Base-by-base conservation (phyloP, 495 filamentous ascomycete genomes). In the Aspergillus campestris region DNA sequence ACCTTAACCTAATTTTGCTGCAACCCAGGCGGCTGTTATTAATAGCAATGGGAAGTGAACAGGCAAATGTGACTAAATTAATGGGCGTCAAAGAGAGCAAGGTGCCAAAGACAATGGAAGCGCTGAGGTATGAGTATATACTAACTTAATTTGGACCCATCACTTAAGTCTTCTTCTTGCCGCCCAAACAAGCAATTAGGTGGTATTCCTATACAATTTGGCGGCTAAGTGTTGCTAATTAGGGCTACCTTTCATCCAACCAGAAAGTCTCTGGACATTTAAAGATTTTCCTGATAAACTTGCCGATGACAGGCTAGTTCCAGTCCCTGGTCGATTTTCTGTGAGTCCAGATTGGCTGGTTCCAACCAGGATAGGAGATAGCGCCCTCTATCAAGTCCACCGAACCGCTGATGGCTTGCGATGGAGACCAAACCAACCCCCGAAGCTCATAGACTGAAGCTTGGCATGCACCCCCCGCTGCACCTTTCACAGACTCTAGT, bases 171-270 rank as follows among this genome's bases (percentile, higher is more conserved):
- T n/a, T n/a, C n/a, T n/a, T 30, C 27, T 14, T 35, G 6, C 30
- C 34, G 35, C 42, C 42, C 36, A 13, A 43, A 42, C 34, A 31
- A 33, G 36, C 7, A 39, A 44, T 44, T 49, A 43, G 44, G 40
- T 34, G 34, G 24, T 35, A 36, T 41, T 44, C 33, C 4, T 6
- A 40, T 36, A 8, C 10, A 18, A 14, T 30, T 31, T 33, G 45
- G 53, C 48, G 58, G 44, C 54, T 58, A 64, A 64, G 29, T 51
- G 56, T 53, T 58, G 45, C 58, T 58, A 49, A 49, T 49, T 49
- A 49, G 43, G 46, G 38, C 12, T 5, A 14, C 12, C 14, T 29
- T 14, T 6, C 28, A 27, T 6, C 28, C 24, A 42, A 42, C 33
- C 24, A 32, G 28, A 10, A 1, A 3, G 5, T 4, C 1, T 24